phyloP scores from a whole-genome alignment of 345 rosid species.

The Xanthoceras sorbifolium region DNA sequence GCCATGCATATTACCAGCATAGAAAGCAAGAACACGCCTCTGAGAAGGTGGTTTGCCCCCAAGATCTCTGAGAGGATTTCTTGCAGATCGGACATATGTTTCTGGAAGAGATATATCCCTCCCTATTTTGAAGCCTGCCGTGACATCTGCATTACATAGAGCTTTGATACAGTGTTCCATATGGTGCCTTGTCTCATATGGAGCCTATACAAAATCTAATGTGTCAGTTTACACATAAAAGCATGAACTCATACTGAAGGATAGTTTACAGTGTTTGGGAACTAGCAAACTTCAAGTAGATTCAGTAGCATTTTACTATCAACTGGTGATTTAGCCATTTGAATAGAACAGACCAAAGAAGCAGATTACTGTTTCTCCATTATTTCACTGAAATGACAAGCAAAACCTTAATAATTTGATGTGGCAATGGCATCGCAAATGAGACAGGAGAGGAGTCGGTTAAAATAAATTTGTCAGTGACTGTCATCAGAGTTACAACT shows the following conservation, averaged over 20 bases:
- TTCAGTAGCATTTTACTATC: background rate
- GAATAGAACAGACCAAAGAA: slow-evolving; percentile 6
- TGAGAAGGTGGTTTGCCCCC: slow-evolving; percentile 82
- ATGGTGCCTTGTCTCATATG: slow-evolving; percentile 96
- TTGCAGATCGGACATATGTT: slow-evolving; percentile 87
- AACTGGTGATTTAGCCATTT: background rate
- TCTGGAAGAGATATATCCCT: slow-evolving; percentile 94
- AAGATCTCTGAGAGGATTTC: slow-evolving; percentile 85
- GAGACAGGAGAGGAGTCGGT: background rate
- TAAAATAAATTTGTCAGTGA: background rate
- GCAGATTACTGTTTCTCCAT: background rate
- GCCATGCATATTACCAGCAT: slow-evolving; percentile 87
- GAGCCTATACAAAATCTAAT: slow-evolving; percentile 58
- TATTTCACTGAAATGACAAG: slow-evolving; percentile 4
- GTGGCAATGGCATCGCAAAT: background rate
- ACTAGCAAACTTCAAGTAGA: background rate
- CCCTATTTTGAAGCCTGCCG: slow-evolving; percentile 88
- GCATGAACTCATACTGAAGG: background rate
- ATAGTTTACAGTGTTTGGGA: background rate
- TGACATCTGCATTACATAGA: slow-evolving; percentile 90
- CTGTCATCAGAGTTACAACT: slow-evolving; percentile 12
- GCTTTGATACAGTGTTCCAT: slow-evolving; percentile 98
- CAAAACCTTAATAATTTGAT: background rate
- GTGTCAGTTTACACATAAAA: background rate
- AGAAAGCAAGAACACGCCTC: slow-evolving; percentile 78